phyloP scores from a whole-genome alignment of 257 asterid genomes.

The Henckelia pumila region DNA sequence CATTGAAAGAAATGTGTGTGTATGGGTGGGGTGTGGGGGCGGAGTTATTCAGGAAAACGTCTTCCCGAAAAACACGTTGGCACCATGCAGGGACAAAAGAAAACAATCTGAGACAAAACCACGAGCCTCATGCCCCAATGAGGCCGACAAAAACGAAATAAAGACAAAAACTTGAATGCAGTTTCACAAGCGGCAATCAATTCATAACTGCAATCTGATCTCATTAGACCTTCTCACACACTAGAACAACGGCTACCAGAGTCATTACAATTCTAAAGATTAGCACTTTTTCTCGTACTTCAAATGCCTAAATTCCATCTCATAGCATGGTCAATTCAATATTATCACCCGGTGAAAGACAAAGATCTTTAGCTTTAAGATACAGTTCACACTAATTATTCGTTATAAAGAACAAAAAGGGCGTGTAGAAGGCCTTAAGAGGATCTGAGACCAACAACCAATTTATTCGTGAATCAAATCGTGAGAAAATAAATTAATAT shows the following conservation, averaged over 20 bases:
- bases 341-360: not conserved
- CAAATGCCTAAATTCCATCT: constrained; percentile 8
- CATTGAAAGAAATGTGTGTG: not conserved
- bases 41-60: not conserved
- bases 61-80: constrained; percentile 10
- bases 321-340: not conserved
- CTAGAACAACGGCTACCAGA: not conserved
- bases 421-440: not conserved
- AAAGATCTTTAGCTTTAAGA: not conserved
- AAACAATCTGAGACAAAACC: not conserved
- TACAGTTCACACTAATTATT: not conserved
- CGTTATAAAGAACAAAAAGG: not conserved
- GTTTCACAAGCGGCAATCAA: not conserved
- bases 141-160: not conserved
- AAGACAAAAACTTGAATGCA: not conserved
- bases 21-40: too few species aligned
- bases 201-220: not conserved
- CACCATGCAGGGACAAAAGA: not conserved
- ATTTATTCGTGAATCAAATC: not conserved
- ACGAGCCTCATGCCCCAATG: not conserved
- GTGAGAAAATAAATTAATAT: too few species aligned
- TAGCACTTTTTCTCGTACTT: not conserved
- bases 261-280: not conserved
- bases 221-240: not conserved
- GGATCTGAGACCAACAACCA: not conserved